Evolutionary conservation across 768 basidiomycete species (phyloP).

Genomic region (Candolleomyces aberdarensis): DNA sequence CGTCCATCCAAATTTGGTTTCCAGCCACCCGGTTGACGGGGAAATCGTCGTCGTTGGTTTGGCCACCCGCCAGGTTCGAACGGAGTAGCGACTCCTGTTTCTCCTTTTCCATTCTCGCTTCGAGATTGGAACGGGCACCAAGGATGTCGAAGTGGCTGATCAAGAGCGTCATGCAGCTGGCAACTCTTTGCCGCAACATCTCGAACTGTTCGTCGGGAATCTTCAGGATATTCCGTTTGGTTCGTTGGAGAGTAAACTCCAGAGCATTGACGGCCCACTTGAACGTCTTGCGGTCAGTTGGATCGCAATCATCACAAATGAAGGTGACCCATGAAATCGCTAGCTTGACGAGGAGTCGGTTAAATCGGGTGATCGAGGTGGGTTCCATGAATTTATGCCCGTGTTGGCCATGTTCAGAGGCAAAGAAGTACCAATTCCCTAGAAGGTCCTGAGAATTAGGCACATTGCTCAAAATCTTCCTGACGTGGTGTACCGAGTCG

Average conservation of each 20-base stretch:
- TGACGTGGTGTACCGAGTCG: constrained; percentile 86
- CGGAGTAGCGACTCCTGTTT: constrained; percentile 59
- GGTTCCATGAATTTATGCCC: constrained; percentile 87
- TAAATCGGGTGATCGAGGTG: constrained; percentile 66
- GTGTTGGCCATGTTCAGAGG: constrained; percentile 93
- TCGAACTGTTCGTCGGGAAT: constrained; percentile 88
- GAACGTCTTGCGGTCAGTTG: constrained; percentile 93
- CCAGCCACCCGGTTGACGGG: constrained; percentile 35
- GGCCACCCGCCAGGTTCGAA: constrained; percentile 49
- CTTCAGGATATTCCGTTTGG: constrained; percentile 85
- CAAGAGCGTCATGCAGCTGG: constrained; percentile 93
- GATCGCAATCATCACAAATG: constrained; percentile 97
- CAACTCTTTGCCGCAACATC: constrained; percentile 86
- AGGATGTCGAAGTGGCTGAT: constrained; percentile 98
- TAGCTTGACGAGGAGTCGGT: constrained; percentile 78
- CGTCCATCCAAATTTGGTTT: constrained; percentile 49
- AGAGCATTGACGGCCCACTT: constrained; percentile 97
- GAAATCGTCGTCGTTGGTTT: constrained; percentile 45
- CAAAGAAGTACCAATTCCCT: constrained; percentile 93
- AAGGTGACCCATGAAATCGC: constrained; percentile 98
- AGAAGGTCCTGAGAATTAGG: constrained; percentile 78
- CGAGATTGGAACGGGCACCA: constrained; percentile 84
- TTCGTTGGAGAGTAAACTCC: constrained; percentile 87
- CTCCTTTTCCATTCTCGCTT: constrained; percentile 90
- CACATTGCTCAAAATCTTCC: constrained; percentile 56